Percentiles rank a stretch among this genome's conserved stretches.
These are phyloP conservation scores for Ophiocordyceps camponoti-leonardi DNA, from an alignment of 2,329 filamentous ascomycete species.

Conservation along the genomic window DNA sequence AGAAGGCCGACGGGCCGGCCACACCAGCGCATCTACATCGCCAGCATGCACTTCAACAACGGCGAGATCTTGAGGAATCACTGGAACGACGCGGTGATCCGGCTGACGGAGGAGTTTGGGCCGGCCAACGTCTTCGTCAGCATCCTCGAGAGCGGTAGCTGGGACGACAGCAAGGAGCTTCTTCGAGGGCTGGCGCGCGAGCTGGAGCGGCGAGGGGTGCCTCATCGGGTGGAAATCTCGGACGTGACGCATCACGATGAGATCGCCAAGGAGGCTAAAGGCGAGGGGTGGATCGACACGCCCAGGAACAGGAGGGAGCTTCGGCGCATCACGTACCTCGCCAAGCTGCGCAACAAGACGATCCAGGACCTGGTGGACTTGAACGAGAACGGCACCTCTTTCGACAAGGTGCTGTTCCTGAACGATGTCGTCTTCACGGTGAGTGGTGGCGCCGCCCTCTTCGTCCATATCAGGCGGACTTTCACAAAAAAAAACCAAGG, in stretches of 20 bases:
- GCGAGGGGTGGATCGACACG: slow-evolving; percentile 48
- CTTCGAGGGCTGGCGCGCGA: slow-evolving; percentile 37
- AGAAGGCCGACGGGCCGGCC: slow-evolving; percentile 7
- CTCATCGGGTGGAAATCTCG: slow-evolving; percentile 38
- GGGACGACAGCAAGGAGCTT: slow-evolving; percentile 48
- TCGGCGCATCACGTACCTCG: slow-evolving; percentile 51
- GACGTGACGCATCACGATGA: slow-evolving; percentile 40
- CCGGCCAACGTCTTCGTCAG: slow-evolving; percentile 49
- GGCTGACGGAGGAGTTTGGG: slow-evolving; percentile 38
- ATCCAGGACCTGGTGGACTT: slow-evolving; percentile 39
- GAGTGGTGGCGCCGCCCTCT: not conserved
- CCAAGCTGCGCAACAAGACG: slow-evolving; percentile 45
- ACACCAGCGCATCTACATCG: slow-evolving; percentile 42
- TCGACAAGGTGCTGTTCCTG: slow-evolving; percentile 43
- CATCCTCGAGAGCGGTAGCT: slow-evolving; percentile 51
- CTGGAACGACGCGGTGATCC: slow-evolving; percentile 44
- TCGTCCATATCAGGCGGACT: too few species aligned
- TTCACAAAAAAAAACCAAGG: too few species aligned
- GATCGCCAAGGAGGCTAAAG: slow-evolving; percentile 23
- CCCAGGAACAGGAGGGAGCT: slow-evolving; percentile 33
- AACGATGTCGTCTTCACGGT: slow-evolving; percentile 48
- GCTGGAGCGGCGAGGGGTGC: slow-evolving; percentile 33
- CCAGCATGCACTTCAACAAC: slow-evolving; percentile 53
- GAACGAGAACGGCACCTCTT: slow-evolving; percentile 26
- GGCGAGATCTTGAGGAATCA: slow-evolving; percentile 39